These are phyloP conservation scores for Monascus ruber DNA, from an alignment of 2,329 filamentous ascomycete genomes.

Conservation along the genomic window DNA sequence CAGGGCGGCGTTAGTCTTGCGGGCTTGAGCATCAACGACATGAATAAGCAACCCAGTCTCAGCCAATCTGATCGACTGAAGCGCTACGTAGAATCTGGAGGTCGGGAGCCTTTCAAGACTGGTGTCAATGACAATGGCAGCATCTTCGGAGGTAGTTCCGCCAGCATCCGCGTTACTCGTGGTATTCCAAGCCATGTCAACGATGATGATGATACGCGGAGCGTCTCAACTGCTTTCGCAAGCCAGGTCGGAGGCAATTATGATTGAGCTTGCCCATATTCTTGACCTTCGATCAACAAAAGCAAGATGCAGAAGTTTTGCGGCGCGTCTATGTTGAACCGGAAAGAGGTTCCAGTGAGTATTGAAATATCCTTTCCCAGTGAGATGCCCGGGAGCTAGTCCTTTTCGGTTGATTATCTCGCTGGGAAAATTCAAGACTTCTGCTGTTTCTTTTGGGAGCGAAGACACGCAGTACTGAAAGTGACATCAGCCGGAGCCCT, in stretches of 20 bases:
- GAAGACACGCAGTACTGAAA: neutral
- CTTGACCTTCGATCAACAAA: neutral
- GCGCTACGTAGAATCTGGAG: slow-evolving; percentile 81
- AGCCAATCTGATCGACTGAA: slow-evolving; percentile 86
- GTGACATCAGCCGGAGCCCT: neutral
- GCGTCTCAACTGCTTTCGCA: slow-evolving; percentile 90
- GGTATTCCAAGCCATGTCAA: slow-evolving; percentile 30
- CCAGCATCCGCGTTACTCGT: slow-evolving; percentile 38
- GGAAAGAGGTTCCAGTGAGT: neutral
- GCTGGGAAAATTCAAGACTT: neutral
- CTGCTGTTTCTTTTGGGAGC: neutral
- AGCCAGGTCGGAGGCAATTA: slow-evolving; percentile 72
- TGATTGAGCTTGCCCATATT: slow-evolving; percentile 37
- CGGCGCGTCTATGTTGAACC: no score
- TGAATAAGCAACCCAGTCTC: slow-evolving; percentile 59
- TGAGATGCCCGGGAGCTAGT: neutral
- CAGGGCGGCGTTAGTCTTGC: slow-evolving; percentile 83
- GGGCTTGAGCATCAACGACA: slow-evolving; percentile 63
- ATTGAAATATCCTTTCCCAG: neutral
- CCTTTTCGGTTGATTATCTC: neutral
- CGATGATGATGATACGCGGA: slow-evolving; percentile 87
- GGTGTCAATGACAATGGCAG: slow-evolving; percentile 47
- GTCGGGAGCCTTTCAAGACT: slow-evolving; percentile 47
- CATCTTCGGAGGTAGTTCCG: slow-evolving; percentile 53
- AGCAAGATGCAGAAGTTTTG: no score